Evolutionary conservation across 106 monocot species (phyloP), one percentile per base, ranked within the genome.

Genomic region (Dioscorea zingiberensis): DNA sequence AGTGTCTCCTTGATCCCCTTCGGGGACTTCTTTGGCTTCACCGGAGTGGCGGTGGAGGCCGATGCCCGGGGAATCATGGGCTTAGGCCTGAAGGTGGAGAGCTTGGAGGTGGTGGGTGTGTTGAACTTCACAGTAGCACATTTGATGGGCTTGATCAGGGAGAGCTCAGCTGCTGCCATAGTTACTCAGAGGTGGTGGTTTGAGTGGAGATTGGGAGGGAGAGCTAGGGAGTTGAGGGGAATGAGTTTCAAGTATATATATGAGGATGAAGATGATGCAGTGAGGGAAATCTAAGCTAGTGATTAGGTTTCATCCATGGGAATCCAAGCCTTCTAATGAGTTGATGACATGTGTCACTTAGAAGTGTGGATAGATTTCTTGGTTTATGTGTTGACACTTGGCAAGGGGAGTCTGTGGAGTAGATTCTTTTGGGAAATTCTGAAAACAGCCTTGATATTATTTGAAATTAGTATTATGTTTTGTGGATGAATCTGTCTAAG

Each of bases 1-100:
- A 98, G 88, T 19, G 88, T 69, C 80, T 98, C 97, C 27, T 86
- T 81, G 17, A 98, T 92, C 45, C 68, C 73, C 25, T 84, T 86
- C 21, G 45, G 62, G 0, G 55, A 11, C 68, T 78, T 80, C 76
- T 70, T 83, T 59, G 67, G 48, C 69, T 65, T 72, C 24, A 58
- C 51, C 11, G 48, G 28, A 0, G 54, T 57, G 63, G 55, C 16
- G 51, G 65, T 7, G 0, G 68, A 21, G 15, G 78, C 57, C 15
- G 69, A 23, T 54, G 58, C 68, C 46, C 29, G 64, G 71, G 38
- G 38, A 38, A 89, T 71, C 48, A 58, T 53, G 61, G 46, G 15
- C 26, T 14, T 59, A n/a, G 67, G 58, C 51, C 65, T 46, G 15
- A 75, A 38, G 19, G 66, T 22, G 57, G n/a, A 7, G 62, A 70